Conservation (phyloP, 441 rosid species). For the Erodium trifolium region DNA sequence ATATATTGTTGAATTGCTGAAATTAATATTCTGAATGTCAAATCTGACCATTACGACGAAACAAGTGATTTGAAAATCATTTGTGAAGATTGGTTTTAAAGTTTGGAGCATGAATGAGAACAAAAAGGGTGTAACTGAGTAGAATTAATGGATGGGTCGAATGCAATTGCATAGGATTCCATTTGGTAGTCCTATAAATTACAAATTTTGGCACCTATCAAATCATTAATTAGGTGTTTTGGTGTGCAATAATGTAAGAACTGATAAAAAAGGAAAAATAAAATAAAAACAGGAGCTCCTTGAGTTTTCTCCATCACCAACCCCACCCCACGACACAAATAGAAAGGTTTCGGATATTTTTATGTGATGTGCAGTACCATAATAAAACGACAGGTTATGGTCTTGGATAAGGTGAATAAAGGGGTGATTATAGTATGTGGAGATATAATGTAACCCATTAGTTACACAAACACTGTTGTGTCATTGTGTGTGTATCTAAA, state of each 20-base stretch:
- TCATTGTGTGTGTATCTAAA: neutral
- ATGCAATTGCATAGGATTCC: slow-evolving; percentile 1
- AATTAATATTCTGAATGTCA: no score
- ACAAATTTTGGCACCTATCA: neutral
- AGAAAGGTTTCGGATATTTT: slow-evolving; percentile 2
- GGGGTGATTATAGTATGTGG: neutral
- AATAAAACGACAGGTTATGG: slow-evolving; percentile 3
- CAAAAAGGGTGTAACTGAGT: neutral
- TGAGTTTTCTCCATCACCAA: slow-evolving; percentile 4
- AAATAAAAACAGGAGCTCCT: neutral
- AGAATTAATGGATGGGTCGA: neutral
- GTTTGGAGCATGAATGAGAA: neutral
- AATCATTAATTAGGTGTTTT: neutral
- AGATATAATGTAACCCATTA: neutral
- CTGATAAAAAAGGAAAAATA: neutral
- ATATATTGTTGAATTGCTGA: no score
- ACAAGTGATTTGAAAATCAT: neutral
- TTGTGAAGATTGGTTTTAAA: neutral
- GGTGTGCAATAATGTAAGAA: neutral
- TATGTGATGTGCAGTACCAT: neutral
- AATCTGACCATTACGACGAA: no score
- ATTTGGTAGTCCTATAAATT: neutral
- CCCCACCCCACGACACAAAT: slow-evolving; percentile 2
- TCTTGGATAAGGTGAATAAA: neutral
- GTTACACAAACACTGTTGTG: slow-evolving; percentile 5